Percentiles rank a stretch among this genome's conserved stretches.
phyloP scores from a whole-genome alignment of 305 asterid species.

The Fraxinus sp. region DNA sequence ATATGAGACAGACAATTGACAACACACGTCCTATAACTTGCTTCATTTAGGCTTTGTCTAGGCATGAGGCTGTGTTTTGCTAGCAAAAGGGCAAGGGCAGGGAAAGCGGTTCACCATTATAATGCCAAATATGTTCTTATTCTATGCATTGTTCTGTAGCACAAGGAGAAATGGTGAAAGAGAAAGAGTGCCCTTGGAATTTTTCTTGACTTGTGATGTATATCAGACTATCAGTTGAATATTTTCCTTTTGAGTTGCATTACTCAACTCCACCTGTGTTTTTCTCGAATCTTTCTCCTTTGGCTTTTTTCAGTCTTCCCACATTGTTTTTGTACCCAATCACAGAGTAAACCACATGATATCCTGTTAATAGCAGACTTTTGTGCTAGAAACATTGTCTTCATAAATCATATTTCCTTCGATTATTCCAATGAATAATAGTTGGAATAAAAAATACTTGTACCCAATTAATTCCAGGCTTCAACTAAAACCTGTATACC shows the following conservation, averaged over 20 bases:
- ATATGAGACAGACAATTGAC: neutral
- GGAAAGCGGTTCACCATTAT: neutral
- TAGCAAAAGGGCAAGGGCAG: neutral
- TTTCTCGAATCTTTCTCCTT: neutral
- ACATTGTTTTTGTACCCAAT: neutral
- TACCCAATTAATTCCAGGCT: neutral
- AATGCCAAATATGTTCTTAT: neutral
- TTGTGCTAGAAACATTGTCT: neutral
- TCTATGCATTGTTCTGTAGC: neutral
- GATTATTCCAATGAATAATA: neutral
- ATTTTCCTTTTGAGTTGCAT: neutral
- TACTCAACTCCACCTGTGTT: neutral
- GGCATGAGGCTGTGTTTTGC: neutral
- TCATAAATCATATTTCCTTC: neutral
- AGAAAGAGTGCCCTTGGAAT: neutral
- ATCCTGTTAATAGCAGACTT: neutral
- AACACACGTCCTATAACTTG: neutral
- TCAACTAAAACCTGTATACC: neutral
- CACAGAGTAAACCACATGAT: neutral
- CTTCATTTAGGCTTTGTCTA: neutral
- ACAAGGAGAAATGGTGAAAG: neutral
- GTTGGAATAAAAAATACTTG: neutral
- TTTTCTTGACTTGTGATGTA: neutral
- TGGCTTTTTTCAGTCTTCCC: neutral
- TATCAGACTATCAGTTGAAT: neutral